Percentiles rank a stretch among this genome's conserved stretches.
Evolutionary conservation across 352 stramenopile species (phyloP).

Genomic region (Blastocystis sp.): DNA sequence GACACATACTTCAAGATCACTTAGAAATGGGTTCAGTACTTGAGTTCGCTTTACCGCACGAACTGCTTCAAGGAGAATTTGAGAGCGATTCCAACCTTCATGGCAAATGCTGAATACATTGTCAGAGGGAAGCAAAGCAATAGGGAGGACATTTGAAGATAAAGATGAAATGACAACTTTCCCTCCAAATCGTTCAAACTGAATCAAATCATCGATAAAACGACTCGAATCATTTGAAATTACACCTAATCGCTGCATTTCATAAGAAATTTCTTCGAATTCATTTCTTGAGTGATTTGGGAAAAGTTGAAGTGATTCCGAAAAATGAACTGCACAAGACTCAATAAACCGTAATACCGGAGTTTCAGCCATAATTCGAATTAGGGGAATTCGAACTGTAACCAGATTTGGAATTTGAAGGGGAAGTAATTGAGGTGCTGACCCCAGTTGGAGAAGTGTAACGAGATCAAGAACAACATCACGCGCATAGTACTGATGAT

Average conservation of each 20-base stretch:
- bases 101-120: constrained; percentile 2
- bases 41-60: background rate
- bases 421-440: background rate
- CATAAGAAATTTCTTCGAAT: background rate
- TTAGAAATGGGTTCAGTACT: background rate
- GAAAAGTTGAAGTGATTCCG: too few relatives aligned
- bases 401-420: background rate
- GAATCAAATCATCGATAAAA: background rate
- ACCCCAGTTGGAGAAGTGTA: background rate
- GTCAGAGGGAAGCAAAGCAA: background rate
- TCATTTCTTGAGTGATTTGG: background rate
- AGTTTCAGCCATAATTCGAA: background rate
- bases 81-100: constrained; percentile 35
- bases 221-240: background rate
- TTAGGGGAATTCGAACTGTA: background rate
- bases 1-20: background rate
- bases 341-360: background rate
- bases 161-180: background rate
- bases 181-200: background rate
- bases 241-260: background rate
- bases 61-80: background rate
- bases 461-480: background rate
- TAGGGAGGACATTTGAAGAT: background rate
- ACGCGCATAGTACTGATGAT: background rate
- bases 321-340: background rate